Evolutionary conservation across 257 asterid genomes (phyloP), one percentile per base, ranked within the genome.

Genomic region (Salvia splendens): DNA sequence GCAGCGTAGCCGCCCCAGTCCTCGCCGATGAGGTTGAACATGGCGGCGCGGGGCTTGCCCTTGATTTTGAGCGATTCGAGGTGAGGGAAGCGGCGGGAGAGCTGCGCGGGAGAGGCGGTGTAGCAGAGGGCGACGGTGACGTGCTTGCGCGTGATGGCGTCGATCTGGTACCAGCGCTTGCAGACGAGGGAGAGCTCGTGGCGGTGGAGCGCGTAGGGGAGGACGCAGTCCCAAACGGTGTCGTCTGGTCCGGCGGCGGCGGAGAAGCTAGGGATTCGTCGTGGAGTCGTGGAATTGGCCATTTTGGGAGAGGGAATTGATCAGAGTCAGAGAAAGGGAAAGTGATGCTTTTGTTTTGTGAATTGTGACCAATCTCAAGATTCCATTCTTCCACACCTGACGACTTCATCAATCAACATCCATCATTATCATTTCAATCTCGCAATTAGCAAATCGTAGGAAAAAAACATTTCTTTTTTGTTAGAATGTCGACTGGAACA

Each of bases 11-110:
- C 97, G 4, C 95, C 97, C 97, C 97, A 89, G 50, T 89, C 87
- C 57, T 89, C 95, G 1, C 83, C 82, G 54, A 89, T 89, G 56
- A 89, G 58, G 56, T 85, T 84, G 41, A 87, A 87, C 97, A 87
- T 89, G 45, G 97, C 89, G 16, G 97, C 95, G 45, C 97, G 87
- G 8, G 97, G 97, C 86, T 86, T 87, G 7, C 95, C 95, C 72
- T 90, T 87, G 3, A 90, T 81, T 77, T 86, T 84, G 55, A 90
- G 76, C 33, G 92, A 84, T 82, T 87, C 89, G 8, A 89, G 78
- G 4, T 81, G 79, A 3, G 88, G 84, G 67, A 90, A 90, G 65
- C 97, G 80, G 51, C 74, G 59, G 0, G 88, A 77, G 24, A 89
- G 78, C 66, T 56, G 85, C 45, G 20, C 24, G 12, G 96, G 96